Evolutionary conservation across 2,329 filamentous ascomycete genomes (phyloP).

Genomic region (Cyclaneusma minus): DNA sequence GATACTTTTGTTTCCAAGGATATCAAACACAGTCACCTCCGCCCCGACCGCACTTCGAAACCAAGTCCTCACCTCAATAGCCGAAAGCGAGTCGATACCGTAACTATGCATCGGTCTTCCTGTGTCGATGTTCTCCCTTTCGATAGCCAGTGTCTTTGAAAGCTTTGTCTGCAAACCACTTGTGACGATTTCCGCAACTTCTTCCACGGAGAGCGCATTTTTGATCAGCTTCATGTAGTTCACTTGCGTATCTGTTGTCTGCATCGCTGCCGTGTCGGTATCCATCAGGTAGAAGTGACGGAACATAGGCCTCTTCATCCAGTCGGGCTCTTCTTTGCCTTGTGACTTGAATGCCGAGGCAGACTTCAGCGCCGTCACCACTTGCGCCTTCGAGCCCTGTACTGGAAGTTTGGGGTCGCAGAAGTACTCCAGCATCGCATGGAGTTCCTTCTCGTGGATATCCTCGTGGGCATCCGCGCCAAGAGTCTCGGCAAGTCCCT

Average conservation of each 20-base stretch:
- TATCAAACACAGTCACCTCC: constrained; percentile 3
- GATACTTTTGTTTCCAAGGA: not conserved
- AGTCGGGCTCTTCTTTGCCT: too few relatives aligned
- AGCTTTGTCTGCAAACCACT: too few relatives aligned
- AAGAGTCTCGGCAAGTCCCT: not conserved
- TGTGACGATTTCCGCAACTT: too few relatives aligned
- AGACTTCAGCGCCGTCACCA: too few relatives aligned
- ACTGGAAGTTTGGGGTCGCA: constrained; percentile 10
- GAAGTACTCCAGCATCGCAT: constrained; percentile 11
- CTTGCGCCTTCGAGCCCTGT: too few relatives aligned
- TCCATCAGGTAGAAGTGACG: too few relatives aligned
- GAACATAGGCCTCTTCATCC: too few relatives aligned
- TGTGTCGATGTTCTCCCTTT: constrained; percentile 5
- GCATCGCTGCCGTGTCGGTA: too few relatives aligned
- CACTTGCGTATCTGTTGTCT: too few relatives aligned
- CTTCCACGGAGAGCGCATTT: too few relatives aligned
- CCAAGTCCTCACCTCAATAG: constrained; percentile 9
- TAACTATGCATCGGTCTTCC: constrained; percentile 6
- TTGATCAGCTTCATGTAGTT: too few relatives aligned
- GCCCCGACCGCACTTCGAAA: constrained; percentile 6
- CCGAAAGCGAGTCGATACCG: constrained; percentile 9
- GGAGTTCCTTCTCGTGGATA: constrained; percentile 12
- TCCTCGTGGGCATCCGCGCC: constrained; percentile 8
- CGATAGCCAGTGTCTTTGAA: not conserved
- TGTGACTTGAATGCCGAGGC: too few relatives aligned